Base-by-base conservation (phyloP, 225 moss, liverwort and hornwort species). In the Climacium dendroides region DNA sequence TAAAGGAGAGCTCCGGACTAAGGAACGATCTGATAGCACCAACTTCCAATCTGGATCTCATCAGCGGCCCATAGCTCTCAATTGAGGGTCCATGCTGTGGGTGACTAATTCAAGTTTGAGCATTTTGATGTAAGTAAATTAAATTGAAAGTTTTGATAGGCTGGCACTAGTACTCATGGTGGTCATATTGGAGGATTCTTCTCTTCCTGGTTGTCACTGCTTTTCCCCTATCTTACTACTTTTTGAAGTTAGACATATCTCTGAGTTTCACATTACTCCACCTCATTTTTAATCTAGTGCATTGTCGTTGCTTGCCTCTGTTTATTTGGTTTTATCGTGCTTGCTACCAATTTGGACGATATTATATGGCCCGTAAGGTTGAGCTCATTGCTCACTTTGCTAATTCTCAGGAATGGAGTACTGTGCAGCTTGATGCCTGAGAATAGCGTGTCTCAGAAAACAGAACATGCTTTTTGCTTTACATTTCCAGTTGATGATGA, bases 1-100 rank as follows among this genome's bases (percentile, higher is more conserved):
- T 74, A 81, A 86, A 83, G 92, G 84, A 61, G 93, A 94, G 85
- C 88, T 89, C 83, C 89, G 89, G 90, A 87, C 90, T 19, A 81
- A 87, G 60, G 91, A 92, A 74, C 92, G 89, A 90, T 90, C 94
- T n/a, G 92, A 92, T 76, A 89, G 89, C 85, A 85, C 91, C 90
- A 92, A 88, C 83, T 92, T 92, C 87, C 91, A 90, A 73, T 89
- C 92, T 82, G 94, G 94, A 89, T 87, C 92, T 88, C 91, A 79
- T 86, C 94, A 92, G 89, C 91, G 91, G 70, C 94, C 94, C 81
- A 94, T 92, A 60, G 91, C 94, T 81, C 91, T 94, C 73, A 94
- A 91, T 82, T 92, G 90, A 90, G 86, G 87, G 89, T 63, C 26
- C 87, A 75, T 84, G 72, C 60, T 74, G 64, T 75, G 86, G 85